A percentile compares a stretch with the other conserved stretches of the same genome.
phyloP scores from a whole-genome alignment of 2,329 filamentous ascomycete species.

The Fusarium hainanense region DNA sequence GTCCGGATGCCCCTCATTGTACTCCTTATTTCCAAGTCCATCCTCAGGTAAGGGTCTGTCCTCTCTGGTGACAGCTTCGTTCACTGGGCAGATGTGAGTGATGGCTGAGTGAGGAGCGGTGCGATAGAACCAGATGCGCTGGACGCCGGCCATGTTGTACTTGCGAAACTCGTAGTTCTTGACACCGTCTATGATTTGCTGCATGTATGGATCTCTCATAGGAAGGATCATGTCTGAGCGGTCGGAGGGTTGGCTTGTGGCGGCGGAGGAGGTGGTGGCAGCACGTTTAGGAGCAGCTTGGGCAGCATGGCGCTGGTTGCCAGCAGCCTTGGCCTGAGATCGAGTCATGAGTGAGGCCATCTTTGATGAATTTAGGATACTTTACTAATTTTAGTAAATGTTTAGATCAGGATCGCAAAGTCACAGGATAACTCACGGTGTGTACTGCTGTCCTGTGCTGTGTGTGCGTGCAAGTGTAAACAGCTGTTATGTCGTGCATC shows the following conservation, averaged over 20 bases:
- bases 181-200: background rate
- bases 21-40: conserved; percentile 45
- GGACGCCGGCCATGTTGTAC: background rate
- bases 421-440: background rate
- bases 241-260: background rate
- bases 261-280: no score
- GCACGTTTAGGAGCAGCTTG: no score
- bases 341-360: no score
- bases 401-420: background rate
- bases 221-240: background rate
- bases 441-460: background rate
- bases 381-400: conserved; percentile 43
- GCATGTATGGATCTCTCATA: background rate
- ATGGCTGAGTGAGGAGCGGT: conserved; percentile 41
- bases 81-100: conserved; percentile 43
- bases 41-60: conserved; percentile 23
- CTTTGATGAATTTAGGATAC: no score
- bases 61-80: conserved; percentile 32
- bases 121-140: background rate
- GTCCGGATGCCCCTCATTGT: conserved; percentile 38
- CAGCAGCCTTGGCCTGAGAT: no score
- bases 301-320: no score
- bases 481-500: background rate
- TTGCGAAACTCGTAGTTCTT: background rate
- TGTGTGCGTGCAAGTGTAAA: background rate